Base-by-base conservation (phyloP, 352 stramenopile genomes). In the Phytophthora chlamydospora region DNA sequence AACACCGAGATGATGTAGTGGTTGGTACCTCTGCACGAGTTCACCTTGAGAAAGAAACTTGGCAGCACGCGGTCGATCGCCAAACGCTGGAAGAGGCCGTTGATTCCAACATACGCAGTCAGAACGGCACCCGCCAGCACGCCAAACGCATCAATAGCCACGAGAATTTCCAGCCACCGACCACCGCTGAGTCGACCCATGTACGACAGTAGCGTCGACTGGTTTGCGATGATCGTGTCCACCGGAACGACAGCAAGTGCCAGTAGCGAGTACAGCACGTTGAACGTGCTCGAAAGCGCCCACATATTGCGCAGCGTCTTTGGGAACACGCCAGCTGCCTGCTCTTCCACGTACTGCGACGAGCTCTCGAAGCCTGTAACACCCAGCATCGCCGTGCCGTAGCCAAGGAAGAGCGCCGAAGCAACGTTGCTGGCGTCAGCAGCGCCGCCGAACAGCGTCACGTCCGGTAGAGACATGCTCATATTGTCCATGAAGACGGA, bases 361-460 rank as follows among this genome's bases (percentile, higher is more conserved):
- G 80, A 93, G 11, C 75, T 92, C 68, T 97, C 91, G 40, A 97
- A 97, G 12, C 91, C 91, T 12, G 80, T 93, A 17, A 97, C 88
- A 39, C 91, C 89, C 14, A 97, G 73, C 80, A 97, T 90, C 2
- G 89, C 82, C 8, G 79, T 84, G 14, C 68, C 79, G 50, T 80
- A 89, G 21, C 87, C 87, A 33, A 96, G 83, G 59, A 90, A 92
- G 11, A 90, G 48, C 4, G 83, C 75, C 0, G 75, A 82, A 6
- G 59, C 66, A 8, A 86, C 56, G 44, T 74, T 84, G 33, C 65
- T 74, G 12, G 60, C 49, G 0, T 78, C 44, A 60, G 68, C 62
- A 21, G 62, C 53, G 16, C 78, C 75, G n/a, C 75, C 71, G 39
- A 92, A 70, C 42, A 89, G 67, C 3, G 54, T 61, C 21, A 93